Evolutionary conservation across 2,329 filamentous ascomycete genomes (phyloP), one percentile per base, ranked within the genome.

Genomic region (Kalmusia sp.): DNA sequence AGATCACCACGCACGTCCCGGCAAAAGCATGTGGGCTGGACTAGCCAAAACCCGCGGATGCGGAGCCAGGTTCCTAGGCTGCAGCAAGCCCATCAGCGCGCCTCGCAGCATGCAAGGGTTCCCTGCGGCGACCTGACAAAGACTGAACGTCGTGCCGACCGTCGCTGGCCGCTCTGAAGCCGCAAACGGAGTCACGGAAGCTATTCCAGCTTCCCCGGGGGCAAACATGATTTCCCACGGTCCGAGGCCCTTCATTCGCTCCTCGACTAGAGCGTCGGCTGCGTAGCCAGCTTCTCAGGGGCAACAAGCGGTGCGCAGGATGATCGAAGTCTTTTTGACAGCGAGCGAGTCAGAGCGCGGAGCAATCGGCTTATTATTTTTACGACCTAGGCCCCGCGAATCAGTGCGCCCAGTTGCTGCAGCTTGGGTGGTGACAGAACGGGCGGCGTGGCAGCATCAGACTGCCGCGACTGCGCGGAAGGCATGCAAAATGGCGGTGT

Each of bases 1-100:
- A 54, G 70, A 73, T 72, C 69, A 70, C 54, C 64, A 54, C 54
- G 59, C 63, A 65, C 66, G 63, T 57, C 65, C 65, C 64, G 55
- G 61, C 62, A 67, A 61, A n/a, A 61, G 57, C 53, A 63, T 61
- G 62, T 63, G 57, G 64, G 59, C 62, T 55, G 52, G 49, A 53
- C 53, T 64, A 64, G 61, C 48, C 41, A 59, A 57, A 61, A 63
- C 57, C 63, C 66, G 64, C 58, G 63, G 63, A 62, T 53, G 52
- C 62, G 64, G 67, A 65, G 55, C 55, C 57, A 55, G 44, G 37
- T 53, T 52, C 55, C 59, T 67, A 67, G 57, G 51, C 46, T 53
- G 54, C 56, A 53, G 41, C 38, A 45, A 45, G 28, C 31, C 35
- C 55, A 48, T 48, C 51, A 39, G 44, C 40, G 50, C 33, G 45